These are phyloP conservation scores for Coffea eugenioides DNA, from an alignment of 257 asterid species.

Conservation along the genomic window DNA sequence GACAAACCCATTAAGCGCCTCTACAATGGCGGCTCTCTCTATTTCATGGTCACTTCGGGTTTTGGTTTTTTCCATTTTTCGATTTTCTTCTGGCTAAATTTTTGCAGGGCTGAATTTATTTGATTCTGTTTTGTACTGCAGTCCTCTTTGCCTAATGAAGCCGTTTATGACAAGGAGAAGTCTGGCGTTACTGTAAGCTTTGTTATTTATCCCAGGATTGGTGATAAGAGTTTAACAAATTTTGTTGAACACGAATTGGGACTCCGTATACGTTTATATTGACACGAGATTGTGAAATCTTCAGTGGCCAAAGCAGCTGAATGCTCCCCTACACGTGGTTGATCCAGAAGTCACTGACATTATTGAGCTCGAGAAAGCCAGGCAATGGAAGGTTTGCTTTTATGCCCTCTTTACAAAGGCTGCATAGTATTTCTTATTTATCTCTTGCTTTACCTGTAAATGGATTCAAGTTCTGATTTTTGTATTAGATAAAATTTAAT, in stretches of 20 bases:
- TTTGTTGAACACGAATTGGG: neutral
- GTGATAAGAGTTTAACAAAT: neutral
- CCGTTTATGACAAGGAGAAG: slow-evolving; percentile 77
- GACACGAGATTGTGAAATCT: slow-evolving; percentile 28
- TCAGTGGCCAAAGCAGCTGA: slow-evolving; percentile 84
- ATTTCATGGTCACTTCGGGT: slow-evolving; percentile 43
- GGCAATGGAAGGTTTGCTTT: slow-evolving; percentile 99
- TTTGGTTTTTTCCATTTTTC: neutral
- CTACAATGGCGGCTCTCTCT: slow-evolving; percentile 22
- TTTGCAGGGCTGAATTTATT: neutral
- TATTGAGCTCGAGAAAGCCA: slow-evolving; percentile 88
- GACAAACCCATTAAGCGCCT: slow-evolving; percentile 26
- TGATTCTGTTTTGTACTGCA: slow-evolving; percentile 11
- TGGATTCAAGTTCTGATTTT: neutral
- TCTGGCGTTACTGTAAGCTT: slow-evolving; percentile 64
- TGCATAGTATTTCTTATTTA: no score
- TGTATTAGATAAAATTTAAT: neutral
- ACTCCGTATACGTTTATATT: neutral
- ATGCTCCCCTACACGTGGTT: slow-evolving; percentile 46
- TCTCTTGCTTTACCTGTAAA: no score
- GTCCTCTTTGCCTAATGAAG: slow-evolving; percentile 78
- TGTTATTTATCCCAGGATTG: slow-evolving; percentile 12
- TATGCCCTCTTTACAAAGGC: slow-evolving; percentile 25
- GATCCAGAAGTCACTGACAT: slow-evolving; percentile 94
- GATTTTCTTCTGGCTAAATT: neutral